A percentile compares a stretch with the other conserved stretches of the same genome.
These are phyloP conservation scores for Cryptosporidium meleagridis DNA, from an alignment of 169 alveolate genomes.

Conservation along the genomic window DNA sequence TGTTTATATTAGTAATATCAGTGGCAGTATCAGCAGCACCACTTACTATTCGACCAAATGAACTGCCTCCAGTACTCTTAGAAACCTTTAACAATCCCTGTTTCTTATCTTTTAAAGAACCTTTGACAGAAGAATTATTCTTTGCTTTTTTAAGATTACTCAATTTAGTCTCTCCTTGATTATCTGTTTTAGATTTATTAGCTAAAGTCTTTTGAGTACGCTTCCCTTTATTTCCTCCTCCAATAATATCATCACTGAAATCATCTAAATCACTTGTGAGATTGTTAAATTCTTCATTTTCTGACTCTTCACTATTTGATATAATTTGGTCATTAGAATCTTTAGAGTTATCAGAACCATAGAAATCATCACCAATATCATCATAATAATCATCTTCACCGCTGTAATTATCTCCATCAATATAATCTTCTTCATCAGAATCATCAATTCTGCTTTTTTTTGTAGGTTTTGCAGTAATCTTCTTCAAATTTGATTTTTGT, in stretches of 20 bases:
- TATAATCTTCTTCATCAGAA: neutral
- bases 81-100: neutral
- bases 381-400: slow-evolving; percentile 2
- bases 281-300: neutral
- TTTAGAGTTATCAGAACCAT: slow-evolving; percentile 2
- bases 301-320: neutral
- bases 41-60: no score
- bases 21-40: neutral
- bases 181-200: neutral
- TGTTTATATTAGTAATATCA: no score
- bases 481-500: neutral
- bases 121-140: neutral
- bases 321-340: neutral
- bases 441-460: neutral
- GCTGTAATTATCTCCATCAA: neutral
- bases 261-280: neutral
- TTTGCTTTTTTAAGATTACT: neutral
- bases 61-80: neutral
- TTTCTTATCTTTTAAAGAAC: neutral
- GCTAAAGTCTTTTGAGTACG: neutral
- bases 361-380: neutral
- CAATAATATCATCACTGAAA: neutral
- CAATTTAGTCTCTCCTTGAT: neutral
- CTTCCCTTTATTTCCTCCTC: neutral
- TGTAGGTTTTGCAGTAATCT: neutral